phyloP scores from a whole-genome alignment of 192 early-diverging fungal genomes.

The Pecoramyces ruminantium region DNA sequence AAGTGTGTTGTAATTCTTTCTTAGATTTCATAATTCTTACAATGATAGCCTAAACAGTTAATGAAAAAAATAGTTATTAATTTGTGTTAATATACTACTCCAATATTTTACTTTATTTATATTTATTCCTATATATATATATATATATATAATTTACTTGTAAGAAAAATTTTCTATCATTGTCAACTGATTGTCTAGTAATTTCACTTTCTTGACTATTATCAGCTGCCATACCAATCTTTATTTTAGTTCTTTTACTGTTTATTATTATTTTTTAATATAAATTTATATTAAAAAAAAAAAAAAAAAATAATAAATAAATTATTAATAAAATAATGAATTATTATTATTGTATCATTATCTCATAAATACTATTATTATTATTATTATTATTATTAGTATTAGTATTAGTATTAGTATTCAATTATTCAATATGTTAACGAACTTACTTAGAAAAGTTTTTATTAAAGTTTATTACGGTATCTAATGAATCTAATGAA shows the following conservation, averaged over 20 bases:
- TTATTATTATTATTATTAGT: too few relatives aligned
- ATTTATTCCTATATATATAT: not conserved
- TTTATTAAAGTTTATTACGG: not conserved
- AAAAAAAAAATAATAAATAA: too few relatives aligned
- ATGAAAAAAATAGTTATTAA: too few relatives aligned
- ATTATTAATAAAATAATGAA: too few relatives aligned
- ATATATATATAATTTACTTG: conserved; percentile 27
- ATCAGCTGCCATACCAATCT: conserved; percentile 38
- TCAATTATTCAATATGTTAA: too few relatives aligned
- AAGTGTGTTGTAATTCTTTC: conserved; percentile 39
- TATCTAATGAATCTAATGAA: not conserved
- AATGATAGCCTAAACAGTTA: conserved; percentile 44
- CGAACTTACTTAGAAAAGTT: not conserved
- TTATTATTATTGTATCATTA: too few relatives aligned
- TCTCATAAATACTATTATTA: not conserved
- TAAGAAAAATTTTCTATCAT: conserved; percentile 57
- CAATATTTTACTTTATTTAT: too few relatives aligned
- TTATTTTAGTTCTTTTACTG: conserved; percentile 73
- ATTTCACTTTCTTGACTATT: conserved; percentile 38
- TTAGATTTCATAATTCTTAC: conserved; percentile 77
- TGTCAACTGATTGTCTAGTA: conserved; percentile 47
- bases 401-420: too few relatives aligned
- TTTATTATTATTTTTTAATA: too few relatives aligned
- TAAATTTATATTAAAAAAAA: too few relatives aligned
- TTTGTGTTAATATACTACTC: too few relatives aligned